Percentiles rank a stretch among this genome's conserved stretches.
Evolutionary conservation across 106 monocot genomes (phyloP).

Genomic region (Gastrodia elata): DNA sequence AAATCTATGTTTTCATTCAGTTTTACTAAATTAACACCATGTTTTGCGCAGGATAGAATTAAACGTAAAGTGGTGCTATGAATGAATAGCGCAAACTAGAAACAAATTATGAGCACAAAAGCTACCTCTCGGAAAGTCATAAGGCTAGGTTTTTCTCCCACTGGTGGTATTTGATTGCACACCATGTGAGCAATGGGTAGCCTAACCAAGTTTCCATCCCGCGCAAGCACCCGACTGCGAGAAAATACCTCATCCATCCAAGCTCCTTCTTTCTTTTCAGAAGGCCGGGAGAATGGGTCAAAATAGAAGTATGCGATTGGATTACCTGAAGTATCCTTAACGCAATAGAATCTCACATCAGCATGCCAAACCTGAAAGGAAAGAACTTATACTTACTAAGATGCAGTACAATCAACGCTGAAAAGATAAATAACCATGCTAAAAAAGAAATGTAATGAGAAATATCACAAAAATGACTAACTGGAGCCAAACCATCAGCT

Average conservation of each 20-base stretch:
- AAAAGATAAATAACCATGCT: neutral
- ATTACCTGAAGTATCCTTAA: conserved; percentile 75
- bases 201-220: conserved; percentile 56
- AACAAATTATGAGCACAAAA: neutral
- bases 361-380: conserved; percentile 69
- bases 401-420: neutral
- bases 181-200: conserved; percentile 93
- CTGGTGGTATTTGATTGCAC: conserved; percentile 97
- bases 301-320: conserved; percentile 96
- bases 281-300: conserved; percentile 96
- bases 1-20: neutral
- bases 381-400: neutral
- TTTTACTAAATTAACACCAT: neutral
- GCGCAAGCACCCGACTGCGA: conserved; percentile 81
- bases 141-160: conserved; percentile 88
- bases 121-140: conserved; percentile 97
- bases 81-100: neutral
- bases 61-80: neutral
- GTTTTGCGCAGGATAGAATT: neutral
- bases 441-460: neutral
- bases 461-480: conserved; percentile 15
- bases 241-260: conserved; percentile 98
- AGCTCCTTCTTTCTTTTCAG: conserved; percentile 96
- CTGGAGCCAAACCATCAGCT: conserved; percentile 85
- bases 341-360: conserved; percentile 87